Conservation (phyloP, 1,284 basidiomycete species). For the Retiboletus flavoniger region DNA sequence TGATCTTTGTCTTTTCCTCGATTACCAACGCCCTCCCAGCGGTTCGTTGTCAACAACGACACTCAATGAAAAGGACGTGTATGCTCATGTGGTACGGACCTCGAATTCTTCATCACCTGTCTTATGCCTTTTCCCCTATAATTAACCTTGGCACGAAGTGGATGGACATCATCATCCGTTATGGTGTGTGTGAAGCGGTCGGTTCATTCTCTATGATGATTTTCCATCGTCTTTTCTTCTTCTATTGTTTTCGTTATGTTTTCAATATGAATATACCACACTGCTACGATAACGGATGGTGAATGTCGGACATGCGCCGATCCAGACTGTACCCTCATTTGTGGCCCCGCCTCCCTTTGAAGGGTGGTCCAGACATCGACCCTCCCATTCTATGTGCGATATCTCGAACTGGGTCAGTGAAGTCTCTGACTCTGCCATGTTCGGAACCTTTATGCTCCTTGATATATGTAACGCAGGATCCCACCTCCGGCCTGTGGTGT, state of each 20-base stretch:
- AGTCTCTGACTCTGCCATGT: no score
- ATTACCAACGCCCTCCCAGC: conserved; percentile 12
- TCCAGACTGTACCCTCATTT: no score
- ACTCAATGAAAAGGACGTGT: conserved; percentile 14
- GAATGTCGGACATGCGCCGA: neutral
- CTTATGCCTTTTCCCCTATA: conserved; percentile 15
- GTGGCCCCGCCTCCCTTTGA: no score
- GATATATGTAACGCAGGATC: no score
- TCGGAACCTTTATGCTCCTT: no score
- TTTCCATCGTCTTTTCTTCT: neutral
- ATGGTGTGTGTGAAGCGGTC: conserved; percentile 26
- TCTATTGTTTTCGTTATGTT: conserved; percentile 7
- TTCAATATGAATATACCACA: conserved; percentile 27
- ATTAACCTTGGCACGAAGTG: conserved; percentile 20
- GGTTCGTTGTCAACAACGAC: conserved; percentile 10
- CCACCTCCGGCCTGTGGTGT: no score
- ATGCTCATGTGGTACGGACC: conserved; percentile 25
- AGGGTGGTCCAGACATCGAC: no score
- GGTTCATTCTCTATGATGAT: conserved; percentile 21
- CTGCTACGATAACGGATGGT: no score
- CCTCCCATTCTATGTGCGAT: no score
- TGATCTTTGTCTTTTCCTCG: conserved; percentile 14
- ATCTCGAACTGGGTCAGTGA: no score
- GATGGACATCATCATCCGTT: conserved; percentile 2
- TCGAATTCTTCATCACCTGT: conserved; percentile 16